Evolutionary conservation across 139 green algal genomes (phyloP).

Genomic region (Chlorella sp.): DNA sequence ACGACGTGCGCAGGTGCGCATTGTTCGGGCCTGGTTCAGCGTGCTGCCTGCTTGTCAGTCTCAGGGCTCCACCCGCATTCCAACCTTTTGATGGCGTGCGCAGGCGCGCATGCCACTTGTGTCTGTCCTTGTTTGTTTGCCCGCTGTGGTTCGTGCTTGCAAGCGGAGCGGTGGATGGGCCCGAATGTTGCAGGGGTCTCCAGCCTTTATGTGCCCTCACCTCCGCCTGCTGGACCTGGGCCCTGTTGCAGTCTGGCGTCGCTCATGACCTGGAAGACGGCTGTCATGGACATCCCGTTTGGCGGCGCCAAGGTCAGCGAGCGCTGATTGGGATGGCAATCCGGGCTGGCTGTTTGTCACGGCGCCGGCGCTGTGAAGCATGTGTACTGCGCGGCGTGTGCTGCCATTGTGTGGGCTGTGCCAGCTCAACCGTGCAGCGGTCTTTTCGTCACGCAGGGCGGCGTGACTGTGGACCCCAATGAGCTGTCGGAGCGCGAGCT

Average conservation of each 20-base stretch:
- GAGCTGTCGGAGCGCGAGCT: constrained; percentile 79
- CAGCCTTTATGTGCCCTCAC: neutral
- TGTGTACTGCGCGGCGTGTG: no score
- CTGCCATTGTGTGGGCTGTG: no score
- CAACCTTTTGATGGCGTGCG: no score
- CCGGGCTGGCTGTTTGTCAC: no score
- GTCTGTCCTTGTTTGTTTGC: no score
- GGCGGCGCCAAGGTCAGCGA: constrained; percentile 84
- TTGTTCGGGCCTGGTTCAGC: no score
- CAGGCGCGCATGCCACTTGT: neutral
- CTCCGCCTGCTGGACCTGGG: neutral
- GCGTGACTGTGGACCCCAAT: constrained; percentile 73
- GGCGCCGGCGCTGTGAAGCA: no score
- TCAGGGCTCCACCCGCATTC: no score
- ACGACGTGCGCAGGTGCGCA: constrained; percentile 70
- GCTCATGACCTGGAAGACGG: constrained; percentile 98
- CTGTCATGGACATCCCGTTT: constrained; percentile 96
- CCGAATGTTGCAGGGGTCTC: neutral
- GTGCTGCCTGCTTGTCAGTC: no score
- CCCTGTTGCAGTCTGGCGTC: constrained; percentile 66
- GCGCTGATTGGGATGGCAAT: no score
- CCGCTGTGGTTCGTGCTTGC: neutral
- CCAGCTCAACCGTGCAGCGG: no score
- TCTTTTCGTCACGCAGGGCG: no score
- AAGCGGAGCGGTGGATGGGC: neutral